Evolutionary conservation across 2,329 filamentous ascomycete genomes (phyloP), one percentile per base, ranked within the genome.

Genomic region (Sclerotinia minor): DNA sequence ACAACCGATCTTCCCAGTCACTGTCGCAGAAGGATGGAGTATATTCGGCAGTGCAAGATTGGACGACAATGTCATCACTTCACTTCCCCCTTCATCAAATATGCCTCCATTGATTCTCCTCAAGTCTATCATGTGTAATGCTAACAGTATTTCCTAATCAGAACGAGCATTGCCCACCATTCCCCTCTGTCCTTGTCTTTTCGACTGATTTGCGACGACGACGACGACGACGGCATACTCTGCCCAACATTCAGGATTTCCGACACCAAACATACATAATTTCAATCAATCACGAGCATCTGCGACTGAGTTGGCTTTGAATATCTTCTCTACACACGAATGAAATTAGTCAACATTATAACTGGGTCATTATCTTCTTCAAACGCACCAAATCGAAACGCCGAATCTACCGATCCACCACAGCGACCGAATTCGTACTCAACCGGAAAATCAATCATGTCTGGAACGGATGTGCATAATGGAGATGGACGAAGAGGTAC

Each of bases 21-120:
- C 70, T 55, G 65, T 64, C 65, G 65, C 66, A 68, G 68, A 45
- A 68, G 70, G 71, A 72, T 71, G 67, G 69, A 57, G 70, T 74
- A 74, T 70, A 72, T 73, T 71, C 70, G 71, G 45, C 52, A 66
- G 57, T 41, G 49, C 35, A 68, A 63, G 68, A 68, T 69, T 60
- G 69, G 57, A 65, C 65, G 68, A 71, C 72, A 75, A 75, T 75
- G 69, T 71, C 70, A 74, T 75, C 74, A 71, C 70, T 68, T 67
- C 66, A 67, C 69, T 55, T 50, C 60, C 67, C 63, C 60, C 55
- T 74, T 69, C 71, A 75, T 75, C 72, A 72, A 68, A 73, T 70
- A n/a, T 64, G 65, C 64, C 60, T 69, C 57, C 8, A 63, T 70
- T 69, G 71, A 38, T 65, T 65, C 72, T 72, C 61, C 53, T 69